phyloP scores from a whole-genome alignment of 2,329 filamentous ascomycete species.

The Pestalotiopsis sp. region DNA sequence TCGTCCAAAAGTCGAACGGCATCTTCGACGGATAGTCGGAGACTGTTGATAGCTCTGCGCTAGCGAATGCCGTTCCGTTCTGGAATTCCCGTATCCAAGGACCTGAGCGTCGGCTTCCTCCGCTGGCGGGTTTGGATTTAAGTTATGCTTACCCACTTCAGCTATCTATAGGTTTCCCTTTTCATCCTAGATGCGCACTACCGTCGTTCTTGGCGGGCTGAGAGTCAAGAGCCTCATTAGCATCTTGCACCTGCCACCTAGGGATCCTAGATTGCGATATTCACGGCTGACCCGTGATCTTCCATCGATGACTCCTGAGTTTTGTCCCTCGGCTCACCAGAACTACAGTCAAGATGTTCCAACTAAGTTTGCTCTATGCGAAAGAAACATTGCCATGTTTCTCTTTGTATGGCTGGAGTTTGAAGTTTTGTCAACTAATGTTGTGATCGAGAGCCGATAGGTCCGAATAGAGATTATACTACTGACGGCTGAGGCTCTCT shows the following conservation, averaged over 20 bases:
- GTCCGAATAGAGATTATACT: too few species aligned
- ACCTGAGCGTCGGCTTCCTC: neutral
- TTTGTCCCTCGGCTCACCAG: neutral
- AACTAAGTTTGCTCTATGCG: neutral
- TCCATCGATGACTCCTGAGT: neutral
- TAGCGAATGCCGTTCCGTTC: neutral
- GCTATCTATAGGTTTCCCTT: neutral
- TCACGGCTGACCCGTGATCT: neutral
- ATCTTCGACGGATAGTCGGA: too few species aligned
- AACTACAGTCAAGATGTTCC: neutral
- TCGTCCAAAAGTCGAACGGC: too few species aligned
- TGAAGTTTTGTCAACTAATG: too few species aligned
- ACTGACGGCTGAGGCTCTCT: too few species aligned
- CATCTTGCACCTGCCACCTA: neutral
- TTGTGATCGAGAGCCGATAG: too few species aligned
- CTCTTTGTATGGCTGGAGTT: too few species aligned
- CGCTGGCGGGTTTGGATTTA: neutral
- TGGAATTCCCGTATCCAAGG: neutral
- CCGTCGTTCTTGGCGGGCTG: neutral
- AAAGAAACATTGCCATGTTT: too few species aligned
- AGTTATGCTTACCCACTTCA: neutral
- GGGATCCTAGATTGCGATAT: neutral
- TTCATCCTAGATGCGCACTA: neutral
- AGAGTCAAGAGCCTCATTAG: neutral
- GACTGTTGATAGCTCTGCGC: neutral